Percentiles rank a stretch among this genome's conserved stretches.
These are phyloP conservation scores for Tardiomyces depauwii DNA, from an alignment of 1,139 yeast species.

Conservation along the genomic window DNA sequence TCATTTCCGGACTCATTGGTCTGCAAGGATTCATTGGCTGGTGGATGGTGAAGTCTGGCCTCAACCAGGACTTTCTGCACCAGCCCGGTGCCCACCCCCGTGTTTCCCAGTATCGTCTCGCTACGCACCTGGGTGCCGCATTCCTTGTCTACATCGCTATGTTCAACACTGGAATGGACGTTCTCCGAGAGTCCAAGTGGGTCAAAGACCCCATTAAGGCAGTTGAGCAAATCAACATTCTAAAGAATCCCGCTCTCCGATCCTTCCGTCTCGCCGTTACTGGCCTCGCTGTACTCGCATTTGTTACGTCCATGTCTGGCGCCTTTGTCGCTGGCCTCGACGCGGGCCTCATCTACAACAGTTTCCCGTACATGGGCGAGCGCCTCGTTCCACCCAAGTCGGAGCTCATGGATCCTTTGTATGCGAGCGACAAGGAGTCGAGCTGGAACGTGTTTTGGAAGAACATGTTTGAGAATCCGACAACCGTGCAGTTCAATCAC, in stretches of 20 bases:
- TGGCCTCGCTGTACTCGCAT: conserved; percentile 56
- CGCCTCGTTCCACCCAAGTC: conserved; percentile 52
- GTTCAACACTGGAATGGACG: conserved; percentile 80
- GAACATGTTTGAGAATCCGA: conserved; percentile 88
- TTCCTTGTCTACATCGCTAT: conserved; percentile 80
- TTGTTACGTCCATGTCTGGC: conserved; percentile 89
- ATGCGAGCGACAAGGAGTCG: conserved; percentile 51
- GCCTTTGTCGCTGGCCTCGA: conserved; percentile 98
- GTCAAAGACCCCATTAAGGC: conserved; percentile 46
- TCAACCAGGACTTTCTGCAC: conserved; percentile 67
- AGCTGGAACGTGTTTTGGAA: conserved; percentile 76
- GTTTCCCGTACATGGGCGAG: conserved; percentile 94
- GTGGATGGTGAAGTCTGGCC: conserved; percentile 99
- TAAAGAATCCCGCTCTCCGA: conserved; percentile 48
- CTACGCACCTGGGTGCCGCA: conserved; percentile 93
- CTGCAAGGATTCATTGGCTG: conserved; percentile 95
- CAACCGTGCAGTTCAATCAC: conserved; percentile 90
- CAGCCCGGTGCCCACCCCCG: conserved; percentile 83
- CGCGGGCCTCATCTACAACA: conserved; percentile 92
- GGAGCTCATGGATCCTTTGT: conserved; percentile 73
- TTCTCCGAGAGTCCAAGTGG: conserved; percentile 67
- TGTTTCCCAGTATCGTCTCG: conserved; percentile 88
- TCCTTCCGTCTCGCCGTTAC: conserved; percentile 44
- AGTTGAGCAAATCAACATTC: conserved; percentile 36
- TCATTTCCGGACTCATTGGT: conserved; percentile 69